phyloP scores from a whole-genome alignment of 108 stramenopile species.

The Parmales sp. region DNA sequence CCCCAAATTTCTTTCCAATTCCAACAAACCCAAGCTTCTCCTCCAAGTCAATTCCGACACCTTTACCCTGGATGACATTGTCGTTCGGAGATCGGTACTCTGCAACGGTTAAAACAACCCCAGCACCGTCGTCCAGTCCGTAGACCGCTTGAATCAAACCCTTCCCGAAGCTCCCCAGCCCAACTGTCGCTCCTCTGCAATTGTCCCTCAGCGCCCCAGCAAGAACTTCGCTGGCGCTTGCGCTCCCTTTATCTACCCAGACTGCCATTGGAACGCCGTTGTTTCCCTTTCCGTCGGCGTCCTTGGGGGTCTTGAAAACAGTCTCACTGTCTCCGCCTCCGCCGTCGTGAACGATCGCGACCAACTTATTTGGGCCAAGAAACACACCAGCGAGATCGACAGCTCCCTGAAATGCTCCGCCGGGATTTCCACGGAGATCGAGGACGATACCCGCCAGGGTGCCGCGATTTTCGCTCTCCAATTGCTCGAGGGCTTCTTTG shows the following conservation, averaged over 20 bases:
- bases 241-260: conserved; percentile 66
- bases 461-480: not conserved
- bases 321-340: not conserved
- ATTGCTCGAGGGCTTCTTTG: not conserved
- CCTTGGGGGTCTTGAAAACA: not conserved
- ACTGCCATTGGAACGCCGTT: conserved; percentile 47
- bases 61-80: conserved; percentile 73
- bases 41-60: conserved; percentile 62
- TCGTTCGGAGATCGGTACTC: conserved; percentile 80
- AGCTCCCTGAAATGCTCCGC: conserved; percentile 87
- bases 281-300: conserved; percentile 1
- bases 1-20: too few species aligned
- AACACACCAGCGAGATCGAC: conserved; percentile 84
- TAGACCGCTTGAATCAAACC: conserved; percentile 92
- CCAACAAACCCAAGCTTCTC: too few species aligned
- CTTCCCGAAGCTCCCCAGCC: conserved; percentile 90
- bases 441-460: too few species aligned
- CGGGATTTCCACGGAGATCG: conserved; percentile 78
- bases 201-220: conserved; percentile 84
- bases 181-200: conserved; percentile 61
- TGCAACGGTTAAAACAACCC: conserved; percentile 85
- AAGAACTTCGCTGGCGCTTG: conserved; percentile 81
- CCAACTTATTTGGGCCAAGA: conserved; percentile 19
- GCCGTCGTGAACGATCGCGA: not conserved
- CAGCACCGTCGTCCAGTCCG: conserved; percentile 74